A percentile compares a stretch with the other conserved stretches of the same genome.
Conservation (phyloP, 2,329 filamentous ascomycete species). For the Botrytis elliptica region DNA sequence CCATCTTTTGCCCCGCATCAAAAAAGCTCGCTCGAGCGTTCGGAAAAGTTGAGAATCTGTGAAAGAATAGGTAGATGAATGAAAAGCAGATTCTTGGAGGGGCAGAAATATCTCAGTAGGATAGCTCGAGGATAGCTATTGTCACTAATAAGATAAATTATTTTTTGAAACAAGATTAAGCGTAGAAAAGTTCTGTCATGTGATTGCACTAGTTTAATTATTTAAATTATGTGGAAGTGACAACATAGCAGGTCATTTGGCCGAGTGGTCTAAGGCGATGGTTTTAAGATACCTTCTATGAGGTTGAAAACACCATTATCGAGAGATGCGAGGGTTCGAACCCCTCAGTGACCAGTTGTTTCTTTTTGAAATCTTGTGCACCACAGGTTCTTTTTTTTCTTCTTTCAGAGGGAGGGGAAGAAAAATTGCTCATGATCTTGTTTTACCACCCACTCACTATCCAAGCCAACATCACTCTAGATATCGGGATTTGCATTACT, state of each 20-base stretch:
- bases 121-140: no score
- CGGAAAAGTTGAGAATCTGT: neutral
- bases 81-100: neutral
- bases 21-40: neutral
- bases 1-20: neutral
- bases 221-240: no score
- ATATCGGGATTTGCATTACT: no score
- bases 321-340: constrained; percentile 40
- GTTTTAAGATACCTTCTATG: constrained; percentile 30
- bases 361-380: neutral
- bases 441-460: no score
- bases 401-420: no score
- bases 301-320: constrained; percentile 35
- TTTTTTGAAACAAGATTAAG: neutral
- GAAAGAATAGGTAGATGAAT: neutral
- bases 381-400: no score
- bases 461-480: no score
- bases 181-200: no score
- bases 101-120: neutral
- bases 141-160: neutral
- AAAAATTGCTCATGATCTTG: no score
- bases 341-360: constrained; percentile 30
- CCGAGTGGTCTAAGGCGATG: constrained; percentile 39
- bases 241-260: constrained; percentile 21
- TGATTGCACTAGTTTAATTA: no score